phyloP scores from a whole-genome alignment of 2,329 filamentous ascomycete species.

The Aspergillus pseudotamarii region DNA sequence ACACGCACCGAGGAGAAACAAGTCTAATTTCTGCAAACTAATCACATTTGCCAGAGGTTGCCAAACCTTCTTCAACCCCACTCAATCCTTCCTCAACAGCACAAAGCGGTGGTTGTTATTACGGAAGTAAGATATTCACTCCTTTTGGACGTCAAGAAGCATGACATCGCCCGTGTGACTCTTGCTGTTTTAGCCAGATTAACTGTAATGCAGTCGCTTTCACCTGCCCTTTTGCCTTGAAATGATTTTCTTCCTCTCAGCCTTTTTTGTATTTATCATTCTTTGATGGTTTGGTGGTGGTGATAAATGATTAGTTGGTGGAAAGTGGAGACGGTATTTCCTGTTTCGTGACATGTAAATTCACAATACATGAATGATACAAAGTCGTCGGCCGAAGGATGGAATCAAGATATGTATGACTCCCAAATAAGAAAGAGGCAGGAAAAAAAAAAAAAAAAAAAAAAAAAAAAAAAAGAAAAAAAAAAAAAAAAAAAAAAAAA shows the following conservation, averaged over 20 bases:
- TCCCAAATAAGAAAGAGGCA: background rate
- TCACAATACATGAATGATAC: background rate
- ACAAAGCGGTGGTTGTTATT: background rate
- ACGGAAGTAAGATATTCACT: constrained; percentile 6
- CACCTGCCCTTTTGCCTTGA: too few species aligned
- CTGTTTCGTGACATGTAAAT: background rate
- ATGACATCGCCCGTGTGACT: constrained; percentile 27
- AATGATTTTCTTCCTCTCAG: background rate
- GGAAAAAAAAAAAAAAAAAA: background rate
- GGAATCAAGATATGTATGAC: background rate
- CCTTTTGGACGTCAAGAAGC: background rate
- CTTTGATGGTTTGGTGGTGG: too few species aligned
- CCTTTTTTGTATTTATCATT: background rate
- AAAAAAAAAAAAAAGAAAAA: background rate
- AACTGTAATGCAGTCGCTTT: background rate
- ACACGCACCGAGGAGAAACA: constrained; percentile 10
- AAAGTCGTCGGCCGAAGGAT: background rate
- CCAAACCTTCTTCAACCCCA: constrained; percentile 8
- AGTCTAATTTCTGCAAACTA: constrained; percentile 18
- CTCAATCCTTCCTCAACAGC: constrained; percentile 1
- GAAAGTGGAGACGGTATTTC: background rate
- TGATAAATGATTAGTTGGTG: too few species aligned
- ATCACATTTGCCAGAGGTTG: constrained; percentile 15
- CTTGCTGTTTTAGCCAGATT: background rate
- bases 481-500: too few species aligned